These are phyloP conservation scores for Fragilaria radians DNA, from an alignment of 108 stramenopile species.

Conservation along the genomic window DNA sequence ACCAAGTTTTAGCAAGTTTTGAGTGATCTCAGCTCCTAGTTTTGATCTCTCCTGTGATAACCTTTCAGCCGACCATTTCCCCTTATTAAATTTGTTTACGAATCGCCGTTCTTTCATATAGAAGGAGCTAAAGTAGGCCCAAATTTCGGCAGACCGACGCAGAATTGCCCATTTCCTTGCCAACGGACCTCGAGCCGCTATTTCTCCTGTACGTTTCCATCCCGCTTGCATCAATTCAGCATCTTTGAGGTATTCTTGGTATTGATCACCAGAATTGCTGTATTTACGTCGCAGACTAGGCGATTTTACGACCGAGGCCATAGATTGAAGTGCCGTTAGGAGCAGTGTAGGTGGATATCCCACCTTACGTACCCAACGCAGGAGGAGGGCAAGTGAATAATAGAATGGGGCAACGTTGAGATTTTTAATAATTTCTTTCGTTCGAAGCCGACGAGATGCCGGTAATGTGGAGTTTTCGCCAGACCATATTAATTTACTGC, in stretches of 20 bases:
- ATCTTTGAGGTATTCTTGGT: slow-evolving; percentile 54
- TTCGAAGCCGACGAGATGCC: slow-evolving; percentile 32
- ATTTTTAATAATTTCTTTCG: slow-evolving; percentile 63
- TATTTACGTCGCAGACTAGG: slow-evolving; percentile 4
- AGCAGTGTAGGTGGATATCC: slow-evolving; percentile 34
- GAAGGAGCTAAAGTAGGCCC: slow-evolving; percentile 84
- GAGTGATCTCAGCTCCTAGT: slow-evolving; percentile 79
- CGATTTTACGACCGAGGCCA: slow-evolving; percentile 51
- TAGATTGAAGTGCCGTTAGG: slow-evolving; percentile 29
- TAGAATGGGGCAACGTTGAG: slow-evolving; percentile 83
- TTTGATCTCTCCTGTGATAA: slow-evolving; percentile 64
- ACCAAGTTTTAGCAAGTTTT: slow-evolving; percentile 88
- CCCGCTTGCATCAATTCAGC: slow-evolving; percentile 74
- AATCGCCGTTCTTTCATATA: slow-evolving; percentile 79
- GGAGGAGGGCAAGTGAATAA: slow-evolving; percentile 66
- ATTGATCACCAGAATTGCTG: slow-evolving; percentile 9
- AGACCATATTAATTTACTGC: slow-evolving; percentile 16
- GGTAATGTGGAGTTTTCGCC: slow-evolving; percentile 48
- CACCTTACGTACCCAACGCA: slow-evolving; percentile 66
- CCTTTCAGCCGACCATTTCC: slow-evolving; percentile 61
- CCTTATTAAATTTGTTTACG: slow-evolving; percentile 57
- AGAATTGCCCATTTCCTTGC: slow-evolving; percentile 74
- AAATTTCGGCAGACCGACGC: slow-evolving; percentile 80
- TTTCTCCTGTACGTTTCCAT: slow-evolving; percentile 83
- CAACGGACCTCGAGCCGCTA: slow-evolving; percentile 67